phyloP scores from a whole-genome alignment of 2,329 filamentous ascomycete genomes.

The Hymenoscyphus fructigenus region DNA sequence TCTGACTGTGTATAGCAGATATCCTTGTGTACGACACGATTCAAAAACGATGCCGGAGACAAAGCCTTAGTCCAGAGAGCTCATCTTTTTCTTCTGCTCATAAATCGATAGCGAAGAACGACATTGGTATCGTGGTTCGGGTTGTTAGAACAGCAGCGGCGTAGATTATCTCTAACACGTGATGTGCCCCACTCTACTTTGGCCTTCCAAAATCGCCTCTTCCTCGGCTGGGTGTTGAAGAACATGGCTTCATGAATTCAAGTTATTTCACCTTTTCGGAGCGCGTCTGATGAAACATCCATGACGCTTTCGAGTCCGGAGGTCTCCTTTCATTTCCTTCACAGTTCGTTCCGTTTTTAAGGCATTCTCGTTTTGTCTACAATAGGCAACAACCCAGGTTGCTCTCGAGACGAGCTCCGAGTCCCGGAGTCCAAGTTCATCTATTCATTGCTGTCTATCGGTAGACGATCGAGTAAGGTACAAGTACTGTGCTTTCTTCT shows the following conservation, averaged over 20 bases:
- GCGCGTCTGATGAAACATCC: background rate
- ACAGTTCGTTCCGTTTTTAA: no score
- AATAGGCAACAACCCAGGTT: background rate
- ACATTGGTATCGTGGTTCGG: background rate
- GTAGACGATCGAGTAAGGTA: no score
- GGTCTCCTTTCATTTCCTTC: background rate
- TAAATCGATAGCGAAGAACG: background rate
- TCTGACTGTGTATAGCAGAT: background rate
- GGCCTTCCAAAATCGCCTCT: background rate
- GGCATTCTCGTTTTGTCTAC: no score
- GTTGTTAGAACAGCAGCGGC: background rate
- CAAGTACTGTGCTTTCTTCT: no score
- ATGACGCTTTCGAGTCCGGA: background rate
- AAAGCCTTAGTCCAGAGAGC: background rate
- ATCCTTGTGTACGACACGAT: background rate
- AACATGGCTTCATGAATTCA: background rate
- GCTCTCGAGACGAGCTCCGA: constrained; percentile 2
- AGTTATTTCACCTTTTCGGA: background rate
- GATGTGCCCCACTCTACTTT: background rate
- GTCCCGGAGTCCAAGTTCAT: background rate
- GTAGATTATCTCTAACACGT: background rate
- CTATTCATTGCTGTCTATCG: background rate
- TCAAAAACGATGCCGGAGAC: background rate
- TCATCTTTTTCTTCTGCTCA: background rate
- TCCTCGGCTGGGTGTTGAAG: background rate